Base-by-base conservation (phyloP, 1,284 basidiomycete species). In the Kalmanozyma brasiliensis region DNA sequence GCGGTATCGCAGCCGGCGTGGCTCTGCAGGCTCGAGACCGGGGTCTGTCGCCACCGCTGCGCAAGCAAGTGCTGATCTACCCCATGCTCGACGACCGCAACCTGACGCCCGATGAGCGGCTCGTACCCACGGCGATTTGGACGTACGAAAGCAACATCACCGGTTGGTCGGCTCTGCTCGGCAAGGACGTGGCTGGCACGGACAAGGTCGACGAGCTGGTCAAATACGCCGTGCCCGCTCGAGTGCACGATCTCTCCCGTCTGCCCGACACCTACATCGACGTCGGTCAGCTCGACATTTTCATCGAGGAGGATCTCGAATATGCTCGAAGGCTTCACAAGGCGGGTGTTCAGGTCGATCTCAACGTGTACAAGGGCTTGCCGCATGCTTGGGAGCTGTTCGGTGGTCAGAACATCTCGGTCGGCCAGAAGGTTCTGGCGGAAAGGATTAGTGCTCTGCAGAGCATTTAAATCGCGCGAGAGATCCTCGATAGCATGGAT, bases 51-150 rank as follows among this genome's bases (percentile, higher is more conserved):
- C 62, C 63, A 17, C 47, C 63, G 2, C 40, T 66, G 22, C 30
- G 41, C 34, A 66, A 66, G 20, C 63, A 59, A 47, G 49, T 66
- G 20, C 56, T 66, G 32, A 41, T 66, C 52, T 60, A 66, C 33
- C 63, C 63, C 8, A 66, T 60, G 63, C 41, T 60, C n/a, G 63
- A 66, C 30, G 56, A 66, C 23, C 63, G 52, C 38, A 66, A 55
- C 40, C 20, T 56, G 9, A 17, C 23, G 10, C 42, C 56, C 0
- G 56, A 66, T 23, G 51, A 58, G 32, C 41, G 55, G 3, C 22
- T 59, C 14, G 45, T 26, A 6, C 56, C 51, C 1, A 43, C 20
- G 0, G 63, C 63, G 1, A 2, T 46, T 19, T 59, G 63, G 63
- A 51, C 19, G 11, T 59, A 66, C 34, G 52, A 55, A 1, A 40